Base-by-base conservation (phyloP, 2,329 filamentous ascomycete genomes). In the Pseudogymnoascus sp. region DNA sequence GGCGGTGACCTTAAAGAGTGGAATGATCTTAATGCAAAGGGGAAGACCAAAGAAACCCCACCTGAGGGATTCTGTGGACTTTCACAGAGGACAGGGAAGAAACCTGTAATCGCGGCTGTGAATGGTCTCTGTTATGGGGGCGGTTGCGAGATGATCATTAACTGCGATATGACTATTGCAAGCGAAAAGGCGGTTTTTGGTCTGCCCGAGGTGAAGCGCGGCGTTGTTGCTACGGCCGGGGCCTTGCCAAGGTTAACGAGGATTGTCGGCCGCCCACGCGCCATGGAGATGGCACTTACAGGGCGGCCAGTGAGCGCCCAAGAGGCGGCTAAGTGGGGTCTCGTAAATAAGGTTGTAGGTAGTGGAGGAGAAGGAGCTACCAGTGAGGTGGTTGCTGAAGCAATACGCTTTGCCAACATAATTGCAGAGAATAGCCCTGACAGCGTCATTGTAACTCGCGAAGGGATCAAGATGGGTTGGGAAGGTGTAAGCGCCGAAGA, bases 71-170 rank as follows among this genome's bases (percentile, higher is more conserved):
- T 90, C 65, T 87, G 84, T 24, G 88, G 82, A 0, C 75, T 92
- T 33, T 85, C 83, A 62, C 85, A 89, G 66, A 80, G 89, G 26
- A 73, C 75, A 4, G 88, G 88, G 59, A 85, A 84, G 74, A 93
- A 93, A 71, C 90, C 90, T 5, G 80, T 93, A 63, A 82, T 93
- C 29, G 88, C 86, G 1, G 90, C 89, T 0, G 87, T 93, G 19
- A 90, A 92, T 70, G 90, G 90, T 6, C 77, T 88, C 16, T 89
- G 87, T 64, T 80, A 90, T 53, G 90, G 90, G 37, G 90, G 89
- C 62, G 90, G 89, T 1, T 86, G 89, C 74, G 90, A 93, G 77
- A 90, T 92, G 76, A 81, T 85, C 11, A 77, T 88, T 59, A 91
- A 91, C 74, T 83, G 82, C 66, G 90, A 95, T 76, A 76, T 93